Evolutionary conservation across 2,329 filamentous ascomycete genomes (phyloP), one percentile per base, ranked within the genome.

Genomic region (Calonectria montana): DNA sequence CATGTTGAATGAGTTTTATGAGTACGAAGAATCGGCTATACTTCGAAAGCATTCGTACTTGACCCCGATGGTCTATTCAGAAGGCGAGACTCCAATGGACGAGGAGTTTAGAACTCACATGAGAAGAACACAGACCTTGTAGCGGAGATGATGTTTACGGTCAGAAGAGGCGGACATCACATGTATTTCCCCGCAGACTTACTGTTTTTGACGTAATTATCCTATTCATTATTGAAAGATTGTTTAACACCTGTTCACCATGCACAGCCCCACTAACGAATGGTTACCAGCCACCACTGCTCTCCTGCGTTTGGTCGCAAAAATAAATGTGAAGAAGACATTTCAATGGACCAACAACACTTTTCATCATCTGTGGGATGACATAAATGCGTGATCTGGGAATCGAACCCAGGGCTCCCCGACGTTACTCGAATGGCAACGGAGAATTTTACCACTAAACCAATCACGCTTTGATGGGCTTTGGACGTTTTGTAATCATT

Each of bases 1-100:
- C 25, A 75, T 81, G 70, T 37, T 81, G 39, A 77, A 79, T 31
- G 78, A 81, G 27, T 80, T 75, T 64, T 73, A 77, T 61, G 78
- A 79, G 63, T 47, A 68, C 18, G 76, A 79, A 1, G 63, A 70
- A 12, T 25, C 13, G 13, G 31, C 25, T 12, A 25, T 53, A n/a
- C 23, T 66, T 41, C 63, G 68, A 45, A 62, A 62, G 12, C 68
- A 70, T 18, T 50, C 63, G 8, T 70, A 66, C 45, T 16, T 59
- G 31, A 39, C 23, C 21, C 21, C 31, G 6, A 27, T 61, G 23
- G 31, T 31, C 10, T 39, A 25, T 43, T 23, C 16, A 4, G 41
- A 39, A 12, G 62, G 29, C 2, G 59, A 53, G 25, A 35, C 18
- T 25, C 23, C 29, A 6, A 12, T 12, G 27, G 8, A 18, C 6